Evolutionary conservation across 2,329 filamentous ascomycete species (phyloP).

Genomic region (Drechslerella dactyloides): DNA sequence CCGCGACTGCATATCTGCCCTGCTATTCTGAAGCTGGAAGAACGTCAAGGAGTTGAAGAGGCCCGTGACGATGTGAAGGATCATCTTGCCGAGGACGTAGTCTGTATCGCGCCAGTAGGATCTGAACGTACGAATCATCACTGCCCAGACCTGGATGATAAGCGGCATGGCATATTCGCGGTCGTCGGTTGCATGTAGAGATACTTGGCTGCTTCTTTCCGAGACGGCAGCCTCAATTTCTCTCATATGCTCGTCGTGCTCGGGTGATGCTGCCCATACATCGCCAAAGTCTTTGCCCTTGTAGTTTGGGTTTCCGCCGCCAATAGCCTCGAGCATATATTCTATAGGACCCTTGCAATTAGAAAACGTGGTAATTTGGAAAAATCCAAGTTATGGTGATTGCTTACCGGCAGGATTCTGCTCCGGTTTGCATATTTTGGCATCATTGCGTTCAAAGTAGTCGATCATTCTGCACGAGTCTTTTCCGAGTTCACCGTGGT

Average conservation of each 20-base stretch:
- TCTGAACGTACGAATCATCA: slow-evolving; percentile 67
- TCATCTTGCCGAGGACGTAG: slow-evolving; percentile 69
- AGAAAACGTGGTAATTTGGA: too few species aligned
- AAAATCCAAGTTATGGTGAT: too few species aligned
- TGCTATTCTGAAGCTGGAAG: slow-evolving; percentile 66
- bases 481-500: slow-evolving; percentile 64
- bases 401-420: slow-evolving; percentile 62
- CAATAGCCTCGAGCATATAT: slow-evolving; percentile 67
- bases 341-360: slow-evolving; percentile 57
- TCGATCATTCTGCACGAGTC: slow-evolving; percentile 62
- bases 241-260: slow-evolving; percentile 60
- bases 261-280: slow-evolving; percentile 65
- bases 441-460: slow-evolving; percentile 65
- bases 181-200: slow-evolving; percentile 61
- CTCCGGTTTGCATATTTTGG: slow-evolving; percentile 60
- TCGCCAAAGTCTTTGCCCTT: slow-evolving; percentile 69
- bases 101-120: slow-evolving; percentile 71
- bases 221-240: slow-evolving; percentile 65
- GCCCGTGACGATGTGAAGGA: slow-evolving; percentile 68
- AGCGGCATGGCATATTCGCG: slow-evolving; percentile 70
- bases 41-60: slow-evolving; percentile 76
- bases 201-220: slow-evolving; percentile 59
- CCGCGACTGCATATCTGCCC: slow-evolving; percentile 71
- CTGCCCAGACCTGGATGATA: slow-evolving; percentile 63
- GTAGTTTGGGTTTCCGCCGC: slow-evolving; percentile 69